Evolutionary conservation across 2,329 filamentous ascomycete genomes (phyloP).

Genomic region (Podosphaera aphanis): DNA sequence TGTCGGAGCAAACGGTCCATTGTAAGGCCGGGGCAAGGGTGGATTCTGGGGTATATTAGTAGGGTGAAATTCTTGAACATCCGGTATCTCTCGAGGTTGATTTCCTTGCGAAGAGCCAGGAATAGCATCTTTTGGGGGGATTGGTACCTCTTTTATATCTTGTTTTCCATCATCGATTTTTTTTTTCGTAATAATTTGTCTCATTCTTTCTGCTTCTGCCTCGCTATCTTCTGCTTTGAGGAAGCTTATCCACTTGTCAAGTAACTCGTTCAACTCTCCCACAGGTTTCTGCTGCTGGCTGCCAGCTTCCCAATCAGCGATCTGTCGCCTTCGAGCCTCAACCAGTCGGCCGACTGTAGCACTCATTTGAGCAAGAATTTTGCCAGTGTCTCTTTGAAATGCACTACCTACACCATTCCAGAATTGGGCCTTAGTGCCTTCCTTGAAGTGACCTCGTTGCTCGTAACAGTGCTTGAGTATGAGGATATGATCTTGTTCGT

Average conservation of each 20-base stretch:
- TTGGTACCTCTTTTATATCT: constrained; percentile 14
- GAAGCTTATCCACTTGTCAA: constrained; percentile 16
- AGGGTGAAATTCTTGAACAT: too few species aligned
- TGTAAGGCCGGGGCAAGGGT: too few species aligned
- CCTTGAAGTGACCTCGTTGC: constrained; percentile 14
- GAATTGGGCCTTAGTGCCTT: constrained; percentile 16
- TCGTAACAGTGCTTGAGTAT: constrained; percentile 15
- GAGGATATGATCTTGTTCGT: constrained; percentile 15
- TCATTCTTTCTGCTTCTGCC: constrained; percentile 15
- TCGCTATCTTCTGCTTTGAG: constrained; percentile 15
- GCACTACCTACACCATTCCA: constrained; percentile 14
- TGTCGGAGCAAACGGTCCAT: too few species aligned
- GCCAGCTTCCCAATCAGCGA: constrained; percentile 16
- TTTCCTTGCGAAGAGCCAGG: too few species aligned
- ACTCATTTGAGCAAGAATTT: constrained; percentile 16
- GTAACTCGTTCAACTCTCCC: constrained; percentile 13
- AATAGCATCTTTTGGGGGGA: neutral
- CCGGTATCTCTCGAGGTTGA: too few species aligned
- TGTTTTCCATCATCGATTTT: constrained; percentile 15
- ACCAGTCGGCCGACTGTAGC: constrained; percentile 15
- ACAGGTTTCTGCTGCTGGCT: constrained; percentile 13
- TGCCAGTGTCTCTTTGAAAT: constrained; percentile 14
- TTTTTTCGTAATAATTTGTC: constrained; percentile 14
- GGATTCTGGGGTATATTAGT: too few species aligned
- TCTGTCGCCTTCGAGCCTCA: constrained; percentile 13